Evolutionary conservation across 2,329 filamentous ascomycete genomes (phyloP).

Genomic region (Shiraia bambusicola): DNA sequence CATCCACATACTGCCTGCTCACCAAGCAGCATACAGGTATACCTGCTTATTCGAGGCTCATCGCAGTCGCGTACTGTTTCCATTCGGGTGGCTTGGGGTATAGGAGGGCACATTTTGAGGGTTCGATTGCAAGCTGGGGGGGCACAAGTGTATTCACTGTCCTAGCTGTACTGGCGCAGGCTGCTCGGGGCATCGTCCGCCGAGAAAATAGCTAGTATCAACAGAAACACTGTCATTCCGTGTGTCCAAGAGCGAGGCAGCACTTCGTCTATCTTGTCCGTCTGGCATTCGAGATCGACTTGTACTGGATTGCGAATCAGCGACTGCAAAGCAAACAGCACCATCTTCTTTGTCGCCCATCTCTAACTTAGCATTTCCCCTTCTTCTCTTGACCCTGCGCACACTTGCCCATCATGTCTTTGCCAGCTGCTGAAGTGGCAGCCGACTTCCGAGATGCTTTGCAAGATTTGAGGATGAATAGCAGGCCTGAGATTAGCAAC

Average conservation of each 20-base stretch:
- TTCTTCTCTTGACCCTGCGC: conserved; percentile 14
- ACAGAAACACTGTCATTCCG: conserved; percentile 47
- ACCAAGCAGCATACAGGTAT: conserved; percentile 8
- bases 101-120: conserved; percentile 32
- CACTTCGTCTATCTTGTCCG: conserved; percentile 42
- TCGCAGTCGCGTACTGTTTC: conserved; percentile 21
- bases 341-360: conserved; percentile 19
- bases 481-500: conserved; percentile 94
- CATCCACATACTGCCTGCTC: conserved; percentile 9
- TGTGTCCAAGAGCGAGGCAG: conserved; percentile 46
- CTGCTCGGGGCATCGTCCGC: conserved; percentile 35
- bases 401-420: conserved; percentile 60
- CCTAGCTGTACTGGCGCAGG: conserved; percentile 35
- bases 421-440: conserved; percentile 79
- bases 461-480: conserved; percentile 87
- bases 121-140: conserved; percentile 37
- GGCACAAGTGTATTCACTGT: conserved; percentile 37
- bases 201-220: conserved; percentile 53
- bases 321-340: conserved; percentile 28
- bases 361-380: conserved; percentile 28
- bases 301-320: conserved; percentile 26
- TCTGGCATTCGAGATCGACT: conserved; percentile 32
- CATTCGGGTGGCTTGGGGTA: conserved; percentile 30
- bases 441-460: conserved; percentile 93
- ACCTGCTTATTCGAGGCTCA: conserved; percentile 9